Percentiles rank a stretch among this genome's conserved stretches.
Conservation (phyloP, 805 yeast species). For the Hanseniaspora clermontiae region DNA sequence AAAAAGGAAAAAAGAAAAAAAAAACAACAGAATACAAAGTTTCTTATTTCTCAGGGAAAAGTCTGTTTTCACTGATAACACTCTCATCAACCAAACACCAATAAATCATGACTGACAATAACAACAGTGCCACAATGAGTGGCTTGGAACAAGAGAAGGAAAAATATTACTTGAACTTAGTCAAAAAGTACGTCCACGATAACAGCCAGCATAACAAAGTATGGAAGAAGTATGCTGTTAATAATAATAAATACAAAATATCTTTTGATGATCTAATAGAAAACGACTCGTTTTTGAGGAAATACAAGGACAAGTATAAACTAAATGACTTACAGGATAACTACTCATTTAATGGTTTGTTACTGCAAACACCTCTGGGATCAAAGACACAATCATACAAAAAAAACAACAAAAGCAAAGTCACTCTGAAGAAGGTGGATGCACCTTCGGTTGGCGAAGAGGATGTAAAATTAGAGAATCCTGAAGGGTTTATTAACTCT, state of each 20-base stretch:
- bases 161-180: background rate
- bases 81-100: background rate
- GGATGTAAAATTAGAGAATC: background rate
- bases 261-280: conserved; percentile 47
- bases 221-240: conserved; percentile 7
- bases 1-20: background rate
- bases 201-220: conserved; percentile 9
- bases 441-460: background rate
- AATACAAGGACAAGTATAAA: conserved; percentile 50
- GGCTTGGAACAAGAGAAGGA: conserved; percentile 2
- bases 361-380: conserved; percentile 62
- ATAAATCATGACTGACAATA: background rate
- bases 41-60: no score
- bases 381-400: conserved; percentile 40
- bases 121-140: background rate
- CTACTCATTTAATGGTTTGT: conserved; percentile 54
- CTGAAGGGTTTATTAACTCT: background rate
- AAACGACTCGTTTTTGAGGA: conserved; percentile 51
- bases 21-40: background rate
- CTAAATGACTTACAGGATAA: conserved; percentile 43
- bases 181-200: conserved; percentile 6
- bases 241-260: conserved; percentile 20
- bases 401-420: conserved; percentile 19
- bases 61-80: no score
- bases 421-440: conserved; percentile 15